phyloP scores from a whole-genome alignment of 1,284 basidiomycete genomes.

The Ceratobasidium sp. region DNA sequence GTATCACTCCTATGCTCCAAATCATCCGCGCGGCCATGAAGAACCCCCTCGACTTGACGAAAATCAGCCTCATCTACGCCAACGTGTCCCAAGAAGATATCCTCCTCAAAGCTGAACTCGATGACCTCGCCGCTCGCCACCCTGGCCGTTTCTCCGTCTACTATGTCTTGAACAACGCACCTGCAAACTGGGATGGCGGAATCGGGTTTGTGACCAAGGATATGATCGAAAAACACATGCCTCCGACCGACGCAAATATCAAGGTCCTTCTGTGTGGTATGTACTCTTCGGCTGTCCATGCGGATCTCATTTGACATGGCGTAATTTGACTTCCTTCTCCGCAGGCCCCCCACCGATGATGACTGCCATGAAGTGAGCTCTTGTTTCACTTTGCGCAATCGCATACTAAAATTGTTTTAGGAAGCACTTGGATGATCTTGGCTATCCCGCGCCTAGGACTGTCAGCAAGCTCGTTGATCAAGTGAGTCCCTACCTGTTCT shows the following conservation, averaged over 20 bases:
- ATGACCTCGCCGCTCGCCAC: slow-evolving; percentile 74
- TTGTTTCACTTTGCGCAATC: neutral
- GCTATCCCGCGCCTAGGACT: slow-evolving; percentile 86
- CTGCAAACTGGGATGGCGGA: slow-evolving; percentile 84
- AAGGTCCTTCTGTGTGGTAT: slow-evolving; percentile 86
- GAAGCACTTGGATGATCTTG: slow-evolving; percentile 87
- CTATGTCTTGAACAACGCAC: slow-evolving; percentile 95
- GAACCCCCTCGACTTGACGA: slow-evolving; percentile 84
- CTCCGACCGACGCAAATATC: slow-evolving; percentile 66
- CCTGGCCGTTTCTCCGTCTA: slow-evolving; percentile 77
- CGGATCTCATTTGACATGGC: slow-evolving; percentile 13
- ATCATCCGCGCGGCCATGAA: slow-evolving; percentile 90
- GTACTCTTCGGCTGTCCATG: slow-evolving; percentile 43
- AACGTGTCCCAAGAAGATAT: slow-evolving; percentile 92
- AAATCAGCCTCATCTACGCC: slow-evolving; percentile 89
- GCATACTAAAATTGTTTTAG: slow-evolving; percentile 50
- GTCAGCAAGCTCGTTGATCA: slow-evolving; percentile 93
- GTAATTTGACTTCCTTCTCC: slow-evolving; percentile 24
- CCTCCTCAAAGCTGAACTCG: slow-evolving; percentile 85
- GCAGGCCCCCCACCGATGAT: slow-evolving; percentile 95
- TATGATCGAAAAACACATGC: slow-evolving; percentile 83
- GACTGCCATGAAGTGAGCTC: slow-evolving; percentile 88
- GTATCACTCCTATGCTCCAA: slow-evolving; percentile 98
- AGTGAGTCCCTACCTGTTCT: slow-evolving; percentile 55
- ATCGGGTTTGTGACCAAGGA: slow-evolving; percentile 93